Evolutionary conservation across 495 filamentous ascomycete genomes (phyloP).

Genomic region (Talaromyces trachyspermus): DNA sequence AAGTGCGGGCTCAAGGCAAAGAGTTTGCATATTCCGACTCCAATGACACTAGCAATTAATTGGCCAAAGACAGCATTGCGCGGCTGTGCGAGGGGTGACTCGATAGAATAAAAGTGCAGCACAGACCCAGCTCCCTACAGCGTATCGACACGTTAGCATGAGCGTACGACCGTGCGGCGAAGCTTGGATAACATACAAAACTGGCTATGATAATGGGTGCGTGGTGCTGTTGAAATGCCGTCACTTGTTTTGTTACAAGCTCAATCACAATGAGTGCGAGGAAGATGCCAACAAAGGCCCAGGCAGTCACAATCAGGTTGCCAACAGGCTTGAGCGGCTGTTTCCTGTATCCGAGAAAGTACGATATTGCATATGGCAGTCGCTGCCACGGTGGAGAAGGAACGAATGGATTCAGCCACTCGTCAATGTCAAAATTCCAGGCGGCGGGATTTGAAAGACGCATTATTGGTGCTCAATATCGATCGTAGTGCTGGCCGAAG

Average conservation of each 20-base stretch:
- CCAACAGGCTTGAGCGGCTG: slow-evolving; percentile 24
- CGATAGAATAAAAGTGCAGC: slow-evolving; percentile 63
- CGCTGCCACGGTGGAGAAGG: slow-evolving; percentile 39
- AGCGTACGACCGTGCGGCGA: not conserved
- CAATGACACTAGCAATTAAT: slow-evolving; percentile 56
- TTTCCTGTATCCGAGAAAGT: slow-evolving; percentile 34
- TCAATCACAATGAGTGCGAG: slow-evolving; percentile 36
- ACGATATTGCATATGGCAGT: slow-evolving; percentile 30
- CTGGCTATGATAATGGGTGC: slow-evolving; percentile 32
- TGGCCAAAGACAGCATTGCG: slow-evolving; percentile 71
- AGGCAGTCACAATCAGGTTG: slow-evolving; percentile 31
- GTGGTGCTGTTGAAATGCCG: slow-evolving; percentile 28
- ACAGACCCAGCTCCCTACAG: slow-evolving; percentile 69
- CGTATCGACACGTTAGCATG: not conserved
- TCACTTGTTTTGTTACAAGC: slow-evolving; percentile 31
- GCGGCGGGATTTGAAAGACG: slow-evolving; percentile 11
- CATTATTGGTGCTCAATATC: too few species aligned
- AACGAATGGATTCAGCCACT: slow-evolving; percentile 53
- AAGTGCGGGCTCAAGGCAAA: slow-evolving; percentile 50
- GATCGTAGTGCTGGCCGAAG: too few species aligned
- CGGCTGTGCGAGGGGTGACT: slow-evolving; percentile 80
- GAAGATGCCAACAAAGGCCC: slow-evolving; percentile 39
- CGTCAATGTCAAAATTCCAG: slow-evolving; percentile 60
- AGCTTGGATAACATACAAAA: slow-evolving; percentile 27
- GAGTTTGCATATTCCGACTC: slow-evolving; percentile 62